Evolutionary conservation across 2,329 filamentous ascomycete genomes (phyloP).

Genomic region (Ascochyta lentis): DNA sequence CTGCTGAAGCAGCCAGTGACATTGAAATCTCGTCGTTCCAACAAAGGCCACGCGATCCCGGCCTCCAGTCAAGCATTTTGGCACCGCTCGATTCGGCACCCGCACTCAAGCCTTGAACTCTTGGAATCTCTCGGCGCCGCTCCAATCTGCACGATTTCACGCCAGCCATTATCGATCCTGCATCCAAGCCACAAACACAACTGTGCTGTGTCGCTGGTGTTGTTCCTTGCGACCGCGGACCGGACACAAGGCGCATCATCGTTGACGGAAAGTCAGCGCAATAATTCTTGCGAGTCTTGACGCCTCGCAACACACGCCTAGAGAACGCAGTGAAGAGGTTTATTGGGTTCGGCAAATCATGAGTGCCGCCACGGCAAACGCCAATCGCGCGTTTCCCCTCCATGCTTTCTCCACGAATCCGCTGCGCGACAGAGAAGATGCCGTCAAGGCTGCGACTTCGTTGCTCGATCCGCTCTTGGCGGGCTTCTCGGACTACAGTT

Average conservation of each 20-base stretch:
- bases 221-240: conserved; percentile 6
- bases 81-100: conserved; percentile 10
- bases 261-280: conserved; percentile 8
- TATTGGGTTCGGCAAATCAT: conserved; percentile 8
- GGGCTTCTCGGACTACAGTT: conserved; percentile 72
- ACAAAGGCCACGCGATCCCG: background rate
- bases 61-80: conserved; percentile 13
- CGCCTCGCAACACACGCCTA: conserved; percentile 5
- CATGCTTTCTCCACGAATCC: conserved; percentile 54
- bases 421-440: conserved; percentile 50
- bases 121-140: conserved; percentile 9
- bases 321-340: background rate
- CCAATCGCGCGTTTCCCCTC: conserved; percentile 51
- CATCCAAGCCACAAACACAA: conserved; percentile 10
- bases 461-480: conserved; percentile 74
- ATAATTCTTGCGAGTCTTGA: conserved; percentile 16
- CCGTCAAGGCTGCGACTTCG: conserved; percentile 51
- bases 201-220: background rate
- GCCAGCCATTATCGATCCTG: background rate
- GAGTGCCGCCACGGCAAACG: conserved; percentile 22
- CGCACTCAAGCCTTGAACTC: conserved; percentile 2
- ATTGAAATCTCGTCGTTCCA: background rate
- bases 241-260: background rate
- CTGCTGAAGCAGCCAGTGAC: conserved; percentile 10
- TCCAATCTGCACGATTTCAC: conserved; percentile 8